phyloP scores from a whole-genome alignment of 1,139 yeast species.

The Nakaseomyces uthaithaninus region DNA sequence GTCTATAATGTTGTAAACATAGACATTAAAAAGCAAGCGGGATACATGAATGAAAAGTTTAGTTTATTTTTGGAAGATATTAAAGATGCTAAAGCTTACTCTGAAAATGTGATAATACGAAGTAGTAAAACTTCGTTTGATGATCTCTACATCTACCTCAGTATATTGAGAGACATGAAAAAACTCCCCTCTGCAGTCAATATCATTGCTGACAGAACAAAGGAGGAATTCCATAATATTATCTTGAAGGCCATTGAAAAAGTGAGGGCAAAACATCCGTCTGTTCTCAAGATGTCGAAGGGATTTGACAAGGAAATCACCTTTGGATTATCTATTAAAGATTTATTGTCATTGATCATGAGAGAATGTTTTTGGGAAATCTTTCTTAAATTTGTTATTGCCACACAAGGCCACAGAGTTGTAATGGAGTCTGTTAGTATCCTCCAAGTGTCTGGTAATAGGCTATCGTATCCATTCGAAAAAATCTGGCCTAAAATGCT shows the following conservation, averaged over 20 bases:
- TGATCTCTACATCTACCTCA: conserved; percentile 37
- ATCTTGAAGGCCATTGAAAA: conserved; percentile 59
- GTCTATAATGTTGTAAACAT: conserved; percentile 50
- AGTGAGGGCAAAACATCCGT: conserved; percentile 47
- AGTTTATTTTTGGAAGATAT: conserved; percentile 37
- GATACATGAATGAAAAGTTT: conserved; percentile 33
- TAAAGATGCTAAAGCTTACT: conserved; percentile 10
- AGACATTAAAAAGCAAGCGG: conserved; percentile 47
- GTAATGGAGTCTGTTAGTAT: conserved; percentile 47
- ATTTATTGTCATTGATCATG: conserved; percentile 49
- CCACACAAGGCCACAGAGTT: conserved; percentile 64
- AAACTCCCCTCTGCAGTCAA: conserved; percentile 56
- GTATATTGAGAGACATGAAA: conserved; percentile 54
- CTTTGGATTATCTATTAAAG: conserved; percentile 34
- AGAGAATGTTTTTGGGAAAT: conserved; percentile 65
- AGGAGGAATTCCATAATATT: conserved; percentile 44
- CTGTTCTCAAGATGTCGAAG: conserved; percentile 29
- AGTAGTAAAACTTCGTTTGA: conserved; percentile 5
- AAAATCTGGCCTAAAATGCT: conserved; percentile 53
- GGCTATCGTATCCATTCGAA: conserved; percentile 38
- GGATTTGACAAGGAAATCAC: conserved; percentile 21
- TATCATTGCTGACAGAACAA: conserved; percentile 42
- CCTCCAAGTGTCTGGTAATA: conserved; percentile 27
- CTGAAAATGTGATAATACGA: conserved; percentile 15
- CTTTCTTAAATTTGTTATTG: conserved; percentile 53